These are phyloP conservation scores for Sugiyamaella xylanicola DNA, from an alignment of 1,139 yeast species.

Conservation along the genomic window DNA sequence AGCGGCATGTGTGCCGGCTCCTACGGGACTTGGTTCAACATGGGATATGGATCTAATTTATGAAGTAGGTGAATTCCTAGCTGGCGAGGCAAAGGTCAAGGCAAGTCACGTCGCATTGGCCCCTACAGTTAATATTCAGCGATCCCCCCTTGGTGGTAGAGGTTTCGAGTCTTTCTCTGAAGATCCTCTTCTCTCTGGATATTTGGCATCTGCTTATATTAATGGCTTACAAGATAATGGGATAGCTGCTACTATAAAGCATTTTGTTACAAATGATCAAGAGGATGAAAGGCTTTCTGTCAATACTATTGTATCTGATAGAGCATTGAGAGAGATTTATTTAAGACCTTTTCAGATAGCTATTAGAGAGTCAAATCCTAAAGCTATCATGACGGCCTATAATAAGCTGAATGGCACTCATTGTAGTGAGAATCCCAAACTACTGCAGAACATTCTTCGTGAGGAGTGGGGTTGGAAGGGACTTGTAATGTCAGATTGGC, in stretches of 20 bases:
- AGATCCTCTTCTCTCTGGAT: conserved; percentile 61
- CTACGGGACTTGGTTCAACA: conserved; percentile 50
- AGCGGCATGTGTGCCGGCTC: conserved; percentile 56
- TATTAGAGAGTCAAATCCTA: conserved; percentile 52
- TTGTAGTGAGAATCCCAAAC: conserved; percentile 50
- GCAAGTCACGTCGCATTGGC: conserved; percentile 55
- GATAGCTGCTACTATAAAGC: conserved; percentile 60
- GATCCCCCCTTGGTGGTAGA: conserved; percentile 64
- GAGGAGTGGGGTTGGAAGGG: conserved; percentile 63
- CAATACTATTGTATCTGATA: conserved; percentile 53
- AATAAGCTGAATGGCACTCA: conserved; percentile 62
- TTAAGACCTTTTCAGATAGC: conserved; percentile 65
- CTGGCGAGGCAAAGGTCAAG: conserved; percentile 52
- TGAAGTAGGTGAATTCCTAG: conserved; percentile 53
- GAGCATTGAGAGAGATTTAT: conserved; percentile 64
- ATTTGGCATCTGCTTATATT: conserved; percentile 51
- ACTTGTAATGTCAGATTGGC: conserved; percentile 63
- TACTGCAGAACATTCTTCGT: conserved; percentile 52
- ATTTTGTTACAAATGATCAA: conserved; percentile 61
- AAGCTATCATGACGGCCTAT: conserved; percentile 60
- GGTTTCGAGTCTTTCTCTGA: conserved; percentile 65
- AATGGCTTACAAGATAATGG: conserved; percentile 57
- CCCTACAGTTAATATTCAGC: conserved; percentile 58
- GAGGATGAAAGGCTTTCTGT: conserved; percentile 57
- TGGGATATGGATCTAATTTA: conserved; percentile 49